Percentiles rank a stretch among this genome's conserved stretches.
These are phyloP conservation scores for Termitomyces titanicus DNA, from an alignment of 768 basidiomycete genomes.

Conservation along the genomic window DNA sequence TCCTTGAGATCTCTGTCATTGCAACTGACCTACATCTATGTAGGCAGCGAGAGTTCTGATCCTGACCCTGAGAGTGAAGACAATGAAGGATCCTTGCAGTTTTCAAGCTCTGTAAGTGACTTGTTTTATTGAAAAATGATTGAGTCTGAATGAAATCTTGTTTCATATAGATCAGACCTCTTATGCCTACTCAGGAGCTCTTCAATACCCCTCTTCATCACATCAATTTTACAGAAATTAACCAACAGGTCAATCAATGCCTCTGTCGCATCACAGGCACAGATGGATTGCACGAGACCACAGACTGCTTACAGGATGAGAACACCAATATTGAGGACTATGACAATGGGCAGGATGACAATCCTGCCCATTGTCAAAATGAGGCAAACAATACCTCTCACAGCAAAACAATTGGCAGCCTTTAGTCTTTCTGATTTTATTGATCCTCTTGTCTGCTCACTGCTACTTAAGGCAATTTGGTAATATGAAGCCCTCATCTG, in stretches of 20 bases:
- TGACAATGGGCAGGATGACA: neutral
- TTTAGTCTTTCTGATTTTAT: neutral
- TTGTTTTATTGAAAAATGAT: neutral
- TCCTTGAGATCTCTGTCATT: too few species aligned
- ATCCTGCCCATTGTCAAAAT: too few species aligned
- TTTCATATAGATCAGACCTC: neutral
- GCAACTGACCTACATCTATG: too few species aligned
- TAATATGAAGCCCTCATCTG: neutral
- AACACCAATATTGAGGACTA: too few species aligned
- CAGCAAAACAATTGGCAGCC: neutral
- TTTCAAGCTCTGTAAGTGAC: neutral
- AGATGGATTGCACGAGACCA: too few species aligned
- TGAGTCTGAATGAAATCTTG: neutral
- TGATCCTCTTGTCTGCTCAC: neutral
- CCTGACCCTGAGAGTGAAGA: neutral
- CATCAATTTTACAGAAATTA: too few species aligned
- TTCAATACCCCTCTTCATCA: neutral
- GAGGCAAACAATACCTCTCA: too few species aligned
- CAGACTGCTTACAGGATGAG: too few species aligned
- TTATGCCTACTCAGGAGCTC: neutral
- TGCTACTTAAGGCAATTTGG: neutral
- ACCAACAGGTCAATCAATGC: too few species aligned
- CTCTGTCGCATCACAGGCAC: too few species aligned
- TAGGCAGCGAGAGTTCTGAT: neutral
- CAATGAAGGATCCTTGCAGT: neutral